Evolutionary conservation across 306 rosid species (phyloP), one percentile per base, ranked within the genome.

Genomic region (Albizia julibrissin): DNA sequence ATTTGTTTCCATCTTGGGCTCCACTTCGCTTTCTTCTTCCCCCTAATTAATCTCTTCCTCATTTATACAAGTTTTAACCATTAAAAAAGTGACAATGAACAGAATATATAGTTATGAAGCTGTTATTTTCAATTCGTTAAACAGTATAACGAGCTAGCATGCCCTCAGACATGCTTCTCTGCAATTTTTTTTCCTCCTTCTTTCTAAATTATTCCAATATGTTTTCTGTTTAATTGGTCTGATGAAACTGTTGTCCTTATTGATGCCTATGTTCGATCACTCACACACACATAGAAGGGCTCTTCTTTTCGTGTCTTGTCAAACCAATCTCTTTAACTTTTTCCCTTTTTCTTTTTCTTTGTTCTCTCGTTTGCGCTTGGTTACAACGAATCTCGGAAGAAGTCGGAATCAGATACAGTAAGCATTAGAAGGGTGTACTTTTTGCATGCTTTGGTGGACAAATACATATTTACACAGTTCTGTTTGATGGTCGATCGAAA

Each of bases 271-370:
- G 68, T 61, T 3, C 68, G 5, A 26, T 61, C 29, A 1, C 24
- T 19, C 62, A 21, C 31, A 22, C 66, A 10, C 31, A 8, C 15
- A 8, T 0, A 13, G 2, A 13, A 18, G 44, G n/a, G 71, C 62
- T 56, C 62, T 37, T 66, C 44, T 31, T 31, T 66, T 66, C 14
- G 16, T 34, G 44, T 66, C 24, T 50, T 85, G 91, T 89, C 90
- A 81, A 83, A 80, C 86, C 88, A 69, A 16, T 71, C 68, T 69
- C 26, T 54, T 71, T 64, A 13, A 14, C 37, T 44, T 69, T 68
- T 39, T 1, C 34, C 3, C 13, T 24, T 39, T 43, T 71, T 8
- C 2, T 29, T 39, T 79, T 37, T 6, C 34, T 67, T 16, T 61
- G 8, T 14, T 12, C 68, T 37, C 39, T 72, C 18, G 62, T 27